phyloP scores from a whole-genome alignment of 2,329 filamentous ascomycete species.

The Apiospora kogelbergensis region DNA sequence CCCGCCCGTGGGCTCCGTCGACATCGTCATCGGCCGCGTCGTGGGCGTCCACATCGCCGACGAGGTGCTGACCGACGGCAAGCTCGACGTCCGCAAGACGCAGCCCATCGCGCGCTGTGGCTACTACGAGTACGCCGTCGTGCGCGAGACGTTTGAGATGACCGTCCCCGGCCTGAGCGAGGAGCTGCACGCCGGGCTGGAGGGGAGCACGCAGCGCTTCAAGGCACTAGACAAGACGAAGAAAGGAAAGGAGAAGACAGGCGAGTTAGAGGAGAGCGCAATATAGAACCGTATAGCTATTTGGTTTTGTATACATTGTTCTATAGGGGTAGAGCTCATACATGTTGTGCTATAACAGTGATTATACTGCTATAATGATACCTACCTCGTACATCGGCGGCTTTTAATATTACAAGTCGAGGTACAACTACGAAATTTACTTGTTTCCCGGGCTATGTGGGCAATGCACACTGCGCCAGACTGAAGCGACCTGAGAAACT shows the following conservation, averaged over 20 bases:
- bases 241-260: background rate
- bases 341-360: too few species aligned
- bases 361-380: background rate
- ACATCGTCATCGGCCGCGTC: conserved; percentile 58
- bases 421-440: too few species aligned
- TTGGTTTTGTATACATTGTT: background rate
- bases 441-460: too few species aligned
- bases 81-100: conserved; percentile 55
- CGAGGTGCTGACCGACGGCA: conserved; percentile 51
- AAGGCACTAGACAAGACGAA: background rate
- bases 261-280: background rate
- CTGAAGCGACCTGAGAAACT: too few species aligned
- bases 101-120: conserved; percentile 60
- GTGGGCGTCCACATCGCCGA: conserved; percentile 59
- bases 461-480: too few species aligned
- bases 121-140: conserved; percentile 59
- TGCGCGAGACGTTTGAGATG: conserved; percentile 61
- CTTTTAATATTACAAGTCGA: too few species aligned
- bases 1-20: conserved; percentile 56
- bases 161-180: conserved; percentile 40
- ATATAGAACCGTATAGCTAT: too few species aligned
- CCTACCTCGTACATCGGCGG: too few species aligned
- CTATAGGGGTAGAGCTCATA: background rate
- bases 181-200: conserved; percentile 17
- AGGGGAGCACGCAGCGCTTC: background rate